Base-by-base conservation (phyloP, 2,329 filamentous ascomycete genomes). In the Penicillium sp. region DNA sequence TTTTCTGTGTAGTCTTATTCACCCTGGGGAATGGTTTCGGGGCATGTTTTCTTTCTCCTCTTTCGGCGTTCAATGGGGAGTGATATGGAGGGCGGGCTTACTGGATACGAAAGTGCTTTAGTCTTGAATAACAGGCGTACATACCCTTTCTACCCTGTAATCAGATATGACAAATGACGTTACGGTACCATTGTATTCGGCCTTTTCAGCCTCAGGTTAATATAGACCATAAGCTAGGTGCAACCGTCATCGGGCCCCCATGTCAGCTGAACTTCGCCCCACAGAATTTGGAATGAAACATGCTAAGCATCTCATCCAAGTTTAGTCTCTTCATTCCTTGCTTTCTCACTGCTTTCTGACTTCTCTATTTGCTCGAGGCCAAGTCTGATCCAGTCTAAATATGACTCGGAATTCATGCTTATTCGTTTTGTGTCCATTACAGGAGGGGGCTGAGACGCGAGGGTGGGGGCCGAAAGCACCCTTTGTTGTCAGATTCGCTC, bases 61-160 rank as follows among this genome's bases (percentile, higher is more conserved):
- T 68, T 65, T 61, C 62, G 71, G 72, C 69, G 71, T 73, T 73
- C 59, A 61, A 59, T 58, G 60, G 61, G 64, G 65, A 66, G 63
- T 66, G 65, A 68, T 63, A 59, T 63, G 71, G 67, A 59, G 62
- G 65, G 65, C 59, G 65, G 66, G 67, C 66, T 69, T 68, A 69
- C 64, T 67, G 66, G 68, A 66, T 72, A 60, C 63, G 50, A 58
- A 58, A 64, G 65, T 63, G 65, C 63, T 68, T 70, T 62, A 67
- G 62, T 55, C 43, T 41, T 66, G 61, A 61, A 67, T 67, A 43
- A 64, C 61, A 63, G 59, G 58, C 66, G 63, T 66, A 69, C 65
- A 70, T 71, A 70, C 64, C 64, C 64, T 60, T 64, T 61, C 61
- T 48, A 42, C 42, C 35, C 33, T 57, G 42, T 57, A 48, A 41